Percentiles rank a stretch among this genome's conserved stretches.
phyloP scores from a whole-genome alignment of 2,329 filamentous ascomycete species.

The Samsoniella hepiali region DNA sequence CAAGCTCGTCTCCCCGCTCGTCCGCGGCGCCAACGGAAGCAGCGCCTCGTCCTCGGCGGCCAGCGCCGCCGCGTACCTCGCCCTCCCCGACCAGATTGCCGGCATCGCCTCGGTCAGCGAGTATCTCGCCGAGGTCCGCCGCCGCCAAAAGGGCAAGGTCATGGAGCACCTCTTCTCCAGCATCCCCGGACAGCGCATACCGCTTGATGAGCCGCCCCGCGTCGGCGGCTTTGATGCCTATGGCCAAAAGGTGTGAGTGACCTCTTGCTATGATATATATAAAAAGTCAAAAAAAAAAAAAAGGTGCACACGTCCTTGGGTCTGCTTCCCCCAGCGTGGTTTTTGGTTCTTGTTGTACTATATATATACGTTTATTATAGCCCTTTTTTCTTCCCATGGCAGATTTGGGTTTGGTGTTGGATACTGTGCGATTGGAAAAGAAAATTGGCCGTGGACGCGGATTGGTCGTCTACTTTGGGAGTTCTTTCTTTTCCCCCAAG shows the following conservation, averaged over 20 bases:
- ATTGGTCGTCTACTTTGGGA: background rate
- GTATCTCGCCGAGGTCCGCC: constrained; percentile 71
- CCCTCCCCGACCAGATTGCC: constrained; percentile 79
- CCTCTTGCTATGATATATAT: too few relatives aligned
- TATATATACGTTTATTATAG: too few relatives aligned
- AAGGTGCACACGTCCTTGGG: background rate
- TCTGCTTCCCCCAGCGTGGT: too few relatives aligned
- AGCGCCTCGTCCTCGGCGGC: constrained; percentile 58
- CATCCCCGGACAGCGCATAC: constrained; percentile 24
- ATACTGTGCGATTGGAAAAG: too few relatives aligned
- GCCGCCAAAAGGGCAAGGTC: constrained; percentile 77
- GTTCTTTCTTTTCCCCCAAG: background rate
- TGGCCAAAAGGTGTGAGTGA: background rate
- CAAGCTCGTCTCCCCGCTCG: constrained; percentile 80
- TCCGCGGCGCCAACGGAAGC: constrained; percentile 65
- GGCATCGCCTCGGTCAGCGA: constrained; percentile 77
- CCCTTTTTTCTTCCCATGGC: too few relatives aligned
- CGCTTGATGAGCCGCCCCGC: background rate
- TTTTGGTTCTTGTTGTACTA: background rate
- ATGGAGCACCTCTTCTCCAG: constrained; percentile 74
- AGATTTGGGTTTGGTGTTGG: too few relatives aligned
- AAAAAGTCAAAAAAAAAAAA: background rate
- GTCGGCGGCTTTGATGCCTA: background rate
- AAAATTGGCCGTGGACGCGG: background rate
- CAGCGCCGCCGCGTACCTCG: constrained; percentile 38